Conservation (phyloP, 805 yeast species). For the Saccharomyces kudriavzevii region DNA sequence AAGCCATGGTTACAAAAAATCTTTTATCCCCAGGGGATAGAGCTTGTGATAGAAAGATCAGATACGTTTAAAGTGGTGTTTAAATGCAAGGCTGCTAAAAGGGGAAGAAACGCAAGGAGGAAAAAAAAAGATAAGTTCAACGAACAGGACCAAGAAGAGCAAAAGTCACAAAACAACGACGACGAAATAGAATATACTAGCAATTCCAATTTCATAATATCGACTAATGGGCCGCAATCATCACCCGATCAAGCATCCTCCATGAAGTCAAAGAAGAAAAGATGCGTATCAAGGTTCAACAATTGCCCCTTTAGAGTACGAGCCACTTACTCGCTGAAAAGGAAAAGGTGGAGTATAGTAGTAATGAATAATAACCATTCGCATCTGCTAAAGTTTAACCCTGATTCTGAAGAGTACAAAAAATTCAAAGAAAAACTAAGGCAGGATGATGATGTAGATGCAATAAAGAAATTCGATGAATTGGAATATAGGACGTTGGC, state of each 20-base stretch:
- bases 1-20: conserved; percentile 56
- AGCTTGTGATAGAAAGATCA: conserved; percentile 53
- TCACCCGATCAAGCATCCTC: background rate
- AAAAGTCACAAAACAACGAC: background rate
- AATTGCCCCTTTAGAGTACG: conserved; percentile 59
- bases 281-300: conserved; percentile 29
- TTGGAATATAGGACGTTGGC: conserved; percentile 28
- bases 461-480: conserved; percentile 31
- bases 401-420: conserved; percentile 30
- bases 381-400: conserved; percentile 37
- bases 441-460: conserved; percentile 24
- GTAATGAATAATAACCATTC: conserved; percentile 54
- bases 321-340: conserved; percentile 49
- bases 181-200: background rate
- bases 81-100: conserved; percentile 43
- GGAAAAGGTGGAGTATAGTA: conserved; percentile 50
- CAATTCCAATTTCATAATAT: background rate
- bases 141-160: conserved; percentile 6
- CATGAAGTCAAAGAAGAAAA: conserved; percentile 16
- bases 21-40: conserved; percentile 41
- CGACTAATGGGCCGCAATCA: background rate
- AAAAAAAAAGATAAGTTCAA: conserved; percentile 6
- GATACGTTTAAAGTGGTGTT: conserved; percentile 55
- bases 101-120: conserved; percentile 19
- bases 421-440: conserved; percentile 27